Percentiles rank a stretch among this genome's conserved stretches.
phyloP scores from a whole-genome alignment of 23 red algal genomes.

The Gracilaria domingensis region DNA sequence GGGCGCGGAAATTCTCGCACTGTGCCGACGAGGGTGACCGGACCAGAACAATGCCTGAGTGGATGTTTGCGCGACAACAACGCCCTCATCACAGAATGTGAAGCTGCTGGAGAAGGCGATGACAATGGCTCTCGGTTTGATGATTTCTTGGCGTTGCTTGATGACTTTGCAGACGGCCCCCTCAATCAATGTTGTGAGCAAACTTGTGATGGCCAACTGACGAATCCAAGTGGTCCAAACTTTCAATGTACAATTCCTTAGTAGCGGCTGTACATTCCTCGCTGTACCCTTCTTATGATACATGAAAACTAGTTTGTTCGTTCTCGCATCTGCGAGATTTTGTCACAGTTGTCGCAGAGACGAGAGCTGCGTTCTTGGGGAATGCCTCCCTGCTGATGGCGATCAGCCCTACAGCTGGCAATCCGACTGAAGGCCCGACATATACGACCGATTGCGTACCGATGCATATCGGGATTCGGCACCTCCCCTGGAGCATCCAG shows the following conservation, averaged over 20 bases:
- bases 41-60: not conserved
- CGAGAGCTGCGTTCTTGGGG: too few relatives aligned
- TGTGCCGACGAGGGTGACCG: not conserved
- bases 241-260: not conserved
- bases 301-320: too few relatives aligned
- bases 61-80: not conserved
- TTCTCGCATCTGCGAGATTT: too few relatives aligned
- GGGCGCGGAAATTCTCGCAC: not conserved
- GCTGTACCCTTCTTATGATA: too few relatives aligned
- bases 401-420: too few relatives aligned
- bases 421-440: too few relatives aligned
- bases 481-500: too few relatives aligned
- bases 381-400: too few relatives aligned
- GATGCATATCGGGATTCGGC: too few relatives aligned
- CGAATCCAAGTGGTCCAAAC: not conserved
- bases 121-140: not conserved
- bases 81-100: not conserved
- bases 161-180: not conserved
- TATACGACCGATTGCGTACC: too few relatives aligned
- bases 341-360: too few relatives aligned
- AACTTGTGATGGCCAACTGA: not conserved
- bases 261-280: not conserved
- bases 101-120: not conserved
- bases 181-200: not conserved
- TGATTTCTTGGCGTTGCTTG: not conserved